Percentiles rank a stretch among this genome's conserved stretches.
phyloP scores from a whole-genome alignment of 2,329 filamentous ascomycete genomes.

The Penicillium sumatraense region DNA sequence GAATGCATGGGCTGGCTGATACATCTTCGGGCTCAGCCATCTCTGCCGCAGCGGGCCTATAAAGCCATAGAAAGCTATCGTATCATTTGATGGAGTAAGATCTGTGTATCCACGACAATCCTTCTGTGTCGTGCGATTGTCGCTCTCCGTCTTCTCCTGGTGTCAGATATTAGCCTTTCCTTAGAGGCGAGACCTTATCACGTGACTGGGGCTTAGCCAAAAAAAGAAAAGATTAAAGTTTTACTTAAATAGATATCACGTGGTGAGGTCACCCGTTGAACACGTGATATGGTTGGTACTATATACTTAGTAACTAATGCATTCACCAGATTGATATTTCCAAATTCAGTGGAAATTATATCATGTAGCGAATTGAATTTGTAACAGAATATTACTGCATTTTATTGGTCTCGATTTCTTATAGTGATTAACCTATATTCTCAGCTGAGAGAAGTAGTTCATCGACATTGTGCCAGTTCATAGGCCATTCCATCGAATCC shows the following conservation, averaged over 20 bases:
- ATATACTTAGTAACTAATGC: too few relatives aligned
- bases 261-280: background rate
- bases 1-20: background rate
- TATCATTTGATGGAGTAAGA: background rate
- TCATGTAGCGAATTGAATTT: too few relatives aligned
- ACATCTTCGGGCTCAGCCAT: background rate
- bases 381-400: too few relatives aligned
- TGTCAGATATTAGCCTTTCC: background rate
- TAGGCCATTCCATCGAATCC: conserved; percentile 3
- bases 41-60: background rate
- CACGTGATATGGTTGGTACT: background rate
- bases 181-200: background rate
- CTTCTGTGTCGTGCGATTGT: background rate
- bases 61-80: background rate
- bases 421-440: background rate
- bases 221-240: background rate
- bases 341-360: too few relatives aligned
- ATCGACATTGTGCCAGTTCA: conserved; percentile 6
- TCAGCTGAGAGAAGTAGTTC: conserved; percentile 1
- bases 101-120: background rate
- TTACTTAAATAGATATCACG: background rate
- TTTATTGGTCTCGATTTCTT: too few relatives aligned
- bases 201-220: background rate
- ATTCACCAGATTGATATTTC: too few relatives aligned
- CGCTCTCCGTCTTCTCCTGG: background rate